Evolutionary conservation across 768 basidiomycete genomes (phyloP).

Genomic region (Rhodocollybia butyracea): DNA sequence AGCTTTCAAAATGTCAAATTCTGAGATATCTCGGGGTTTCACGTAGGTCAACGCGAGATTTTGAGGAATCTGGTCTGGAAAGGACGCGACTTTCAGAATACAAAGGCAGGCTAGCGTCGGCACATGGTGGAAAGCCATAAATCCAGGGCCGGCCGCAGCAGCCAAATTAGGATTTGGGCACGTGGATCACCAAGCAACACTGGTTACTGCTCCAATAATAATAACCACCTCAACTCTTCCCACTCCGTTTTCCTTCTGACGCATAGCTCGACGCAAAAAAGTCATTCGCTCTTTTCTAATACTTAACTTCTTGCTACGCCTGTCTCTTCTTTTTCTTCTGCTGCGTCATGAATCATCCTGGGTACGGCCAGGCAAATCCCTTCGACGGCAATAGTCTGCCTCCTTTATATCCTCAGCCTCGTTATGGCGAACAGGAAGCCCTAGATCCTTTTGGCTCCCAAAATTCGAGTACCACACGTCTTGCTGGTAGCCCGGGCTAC

Average conservation of each 20-base stretch:
- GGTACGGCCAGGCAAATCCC: slow-evolving; percentile 36
- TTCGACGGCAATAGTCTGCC: slow-evolving; percentile 16
- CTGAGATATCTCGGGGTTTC: background rate
- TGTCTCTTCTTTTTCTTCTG: slow-evolving; percentile 2
- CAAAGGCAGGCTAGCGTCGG: slow-evolving; percentile 7
- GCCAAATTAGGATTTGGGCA: too few species aligned
- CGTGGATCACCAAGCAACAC: too few species aligned
- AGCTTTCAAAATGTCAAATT: slow-evolving; percentile 34
- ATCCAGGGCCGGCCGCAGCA: background rate
- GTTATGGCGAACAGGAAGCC: slow-evolving; percentile 43
- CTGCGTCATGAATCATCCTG: slow-evolving; percentile 30
- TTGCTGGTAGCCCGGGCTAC: slow-evolving; percentile 40
- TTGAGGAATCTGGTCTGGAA: slow-evolving; percentile 8
- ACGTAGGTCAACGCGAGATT: slow-evolving; percentile 5
- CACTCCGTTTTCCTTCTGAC: background rate
- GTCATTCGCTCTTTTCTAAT: slow-evolving; percentile 27
- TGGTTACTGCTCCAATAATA: too few species aligned
- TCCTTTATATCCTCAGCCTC: slow-evolving; percentile 28
- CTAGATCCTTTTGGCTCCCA: slow-evolving; percentile 53
- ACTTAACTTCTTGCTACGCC: slow-evolving; percentile 18
- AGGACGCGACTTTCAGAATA: slow-evolving; percentile 8
- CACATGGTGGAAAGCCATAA: slow-evolving; percentile 5
- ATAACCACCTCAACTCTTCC: background rate
- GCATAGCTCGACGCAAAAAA: slow-evolving; percentile 5
- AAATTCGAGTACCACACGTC: slow-evolving; percentile 53